Percentiles rank a stretch among this genome's conserved stretches.
Evolutionary conservation across 257 asterid species (phyloP).

Genomic region (Lycium ferocissimum): DNA sequence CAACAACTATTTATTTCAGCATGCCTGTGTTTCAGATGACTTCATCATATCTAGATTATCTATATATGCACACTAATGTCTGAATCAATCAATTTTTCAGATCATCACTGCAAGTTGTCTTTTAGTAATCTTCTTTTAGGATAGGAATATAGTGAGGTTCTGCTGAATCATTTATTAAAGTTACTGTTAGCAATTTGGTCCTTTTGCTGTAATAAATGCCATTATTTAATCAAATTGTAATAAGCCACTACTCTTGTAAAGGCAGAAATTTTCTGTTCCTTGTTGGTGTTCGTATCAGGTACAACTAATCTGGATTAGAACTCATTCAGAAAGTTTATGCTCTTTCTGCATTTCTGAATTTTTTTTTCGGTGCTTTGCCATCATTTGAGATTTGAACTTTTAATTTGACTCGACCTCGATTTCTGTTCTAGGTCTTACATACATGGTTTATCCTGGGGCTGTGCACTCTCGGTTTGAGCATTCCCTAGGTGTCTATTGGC

Average conservation of each 20-base stretch:
- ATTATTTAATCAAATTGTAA: not conserved
- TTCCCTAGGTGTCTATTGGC: constrained; percentile 91
- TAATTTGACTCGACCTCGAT: constrained; percentile 33
- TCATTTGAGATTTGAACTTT: constrained; percentile 26
- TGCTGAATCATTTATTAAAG: not conserved
- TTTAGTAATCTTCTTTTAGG: constrained; percentile 16
- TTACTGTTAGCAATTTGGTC: not conserved
- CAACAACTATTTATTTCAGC: not conserved
- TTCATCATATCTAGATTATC: constrained; percentile 18
- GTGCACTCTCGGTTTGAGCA: constrained; percentile 97
- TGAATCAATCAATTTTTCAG: not conserved
- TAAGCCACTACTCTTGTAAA: not conserved
- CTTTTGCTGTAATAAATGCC: not conserved
- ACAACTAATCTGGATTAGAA: not conserved
- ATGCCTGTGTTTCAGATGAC: constrained; percentile 14
- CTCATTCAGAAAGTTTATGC: not conserved
- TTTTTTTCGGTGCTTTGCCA: not conserved
- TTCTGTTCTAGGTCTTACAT: constrained; percentile 60
- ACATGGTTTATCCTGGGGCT: constrained; percentile 94
- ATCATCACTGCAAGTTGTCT: constrained; percentile 9
- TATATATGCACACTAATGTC: not conserved
- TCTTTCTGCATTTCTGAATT: no score
- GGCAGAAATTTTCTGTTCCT: not conserved
- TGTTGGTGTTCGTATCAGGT: not conserved
- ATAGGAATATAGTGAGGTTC: not conserved